These are phyloP conservation scores for Rhizoclosmatium globosum DNA, from an alignment of 192 early-diverging fungal species.

Conservation along the genomic window DNA sequence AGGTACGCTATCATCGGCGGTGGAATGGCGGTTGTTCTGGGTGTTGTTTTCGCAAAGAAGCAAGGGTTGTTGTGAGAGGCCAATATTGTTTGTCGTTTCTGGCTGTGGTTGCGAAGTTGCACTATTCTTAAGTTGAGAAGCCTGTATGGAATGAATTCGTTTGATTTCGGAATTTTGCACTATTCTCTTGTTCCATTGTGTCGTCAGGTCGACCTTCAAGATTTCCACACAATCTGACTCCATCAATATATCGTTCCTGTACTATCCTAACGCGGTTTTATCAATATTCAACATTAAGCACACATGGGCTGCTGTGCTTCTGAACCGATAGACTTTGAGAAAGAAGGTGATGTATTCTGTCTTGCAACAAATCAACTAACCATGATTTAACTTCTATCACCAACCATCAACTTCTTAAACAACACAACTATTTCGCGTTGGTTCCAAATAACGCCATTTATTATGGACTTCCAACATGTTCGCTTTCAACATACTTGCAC, in stretches of 20 bases:
- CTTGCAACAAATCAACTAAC: background rate
- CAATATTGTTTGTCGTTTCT: background rate
- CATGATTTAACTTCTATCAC: background rate
- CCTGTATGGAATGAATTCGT: too few species aligned
- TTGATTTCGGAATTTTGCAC: too few species aligned
- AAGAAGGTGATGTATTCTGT: slow-evolving; percentile 62
- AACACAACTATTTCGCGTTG: background rate
- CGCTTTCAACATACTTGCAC: background rate
- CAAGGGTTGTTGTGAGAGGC: background rate
- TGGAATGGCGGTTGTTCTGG: slow-evolving; percentile 28
- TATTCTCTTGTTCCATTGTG: too few species aligned
- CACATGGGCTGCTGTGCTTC: slow-evolving; percentile 54
- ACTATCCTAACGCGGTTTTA: too few species aligned
- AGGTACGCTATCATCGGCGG: slow-evolving; percentile 34
- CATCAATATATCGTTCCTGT: too few species aligned
- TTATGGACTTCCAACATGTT: background rate
- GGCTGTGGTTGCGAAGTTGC: too few species aligned
- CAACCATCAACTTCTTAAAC: background rate
- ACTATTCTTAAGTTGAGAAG: too few species aligned
- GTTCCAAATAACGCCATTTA: background rate
- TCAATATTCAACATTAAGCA: too few species aligned
- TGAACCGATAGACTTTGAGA: slow-evolving; percentile 73
- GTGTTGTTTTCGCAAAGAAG: slow-evolving; percentile 15
- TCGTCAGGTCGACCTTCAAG: too few species aligned
- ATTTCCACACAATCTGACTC: too few species aligned